Percentiles rank a stretch among this genome's conserved stretches.
These are phyloP conservation scores for Salix purpurea DNA, from an alignment of 345 rosid species.

Conservation along the genomic window DNA sequence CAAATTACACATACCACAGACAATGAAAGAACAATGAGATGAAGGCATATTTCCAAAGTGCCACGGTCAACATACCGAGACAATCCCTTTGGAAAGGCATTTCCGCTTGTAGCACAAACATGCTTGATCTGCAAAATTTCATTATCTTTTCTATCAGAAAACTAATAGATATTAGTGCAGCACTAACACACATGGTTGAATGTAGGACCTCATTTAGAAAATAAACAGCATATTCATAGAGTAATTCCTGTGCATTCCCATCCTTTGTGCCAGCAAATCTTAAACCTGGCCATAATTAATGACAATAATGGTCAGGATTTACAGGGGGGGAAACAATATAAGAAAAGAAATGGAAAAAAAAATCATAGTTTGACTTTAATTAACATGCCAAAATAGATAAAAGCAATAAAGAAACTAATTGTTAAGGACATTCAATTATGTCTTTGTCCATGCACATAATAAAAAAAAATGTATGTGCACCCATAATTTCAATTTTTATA, in stretches of 20 bases:
- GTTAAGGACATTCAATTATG: neutral
- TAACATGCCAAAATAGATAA: neutral
- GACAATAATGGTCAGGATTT: neutral
- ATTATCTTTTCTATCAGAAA: slow-evolving; percentile 12
- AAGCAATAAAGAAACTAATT: neutral
- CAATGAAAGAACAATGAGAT: slow-evolving; percentile 77
- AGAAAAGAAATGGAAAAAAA: no score
- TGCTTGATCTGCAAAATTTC: slow-evolving; percentile 69
- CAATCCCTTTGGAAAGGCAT: slow-evolving; percentile 68
- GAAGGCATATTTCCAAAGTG: slow-evolving; percentile 89
- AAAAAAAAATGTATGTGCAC: neutral
- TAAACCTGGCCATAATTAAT: slow-evolving; percentile 56
- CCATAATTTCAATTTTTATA: neutral
- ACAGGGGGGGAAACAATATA: neutral
- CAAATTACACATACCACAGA: slow-evolving; percentile 56
- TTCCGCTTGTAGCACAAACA: slow-evolving; percentile 46
- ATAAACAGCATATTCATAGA: slow-evolving; percentile 69
- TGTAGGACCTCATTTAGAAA: slow-evolving; percentile 79
- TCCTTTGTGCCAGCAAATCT: slow-evolving; percentile 91
- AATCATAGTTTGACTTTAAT: neutral
- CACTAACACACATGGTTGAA: slow-evolving; percentile 16
- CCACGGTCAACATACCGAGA: slow-evolving; percentile 79
- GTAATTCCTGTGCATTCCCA: slow-evolving; percentile 80
- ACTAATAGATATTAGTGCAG: slow-evolving; percentile 1
- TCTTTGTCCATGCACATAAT: neutral